These are phyloP conservation scores for Suillus hirtellus DNA, from an alignment of 768 basidiomycete genomes.

Conservation along the genomic window DNA sequence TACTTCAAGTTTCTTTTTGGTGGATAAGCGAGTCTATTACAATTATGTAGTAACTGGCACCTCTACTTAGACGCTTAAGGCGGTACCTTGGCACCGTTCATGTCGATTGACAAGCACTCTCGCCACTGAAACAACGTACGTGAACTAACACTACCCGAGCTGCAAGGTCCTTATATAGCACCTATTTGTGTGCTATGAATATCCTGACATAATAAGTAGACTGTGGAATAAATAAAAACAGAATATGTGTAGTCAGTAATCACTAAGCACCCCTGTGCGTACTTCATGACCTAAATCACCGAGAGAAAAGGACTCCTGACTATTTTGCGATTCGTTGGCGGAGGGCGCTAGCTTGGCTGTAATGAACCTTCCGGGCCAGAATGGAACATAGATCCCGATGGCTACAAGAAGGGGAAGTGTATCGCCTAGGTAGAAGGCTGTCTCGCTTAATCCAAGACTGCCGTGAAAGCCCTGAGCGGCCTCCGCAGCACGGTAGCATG, in stretches of 20 bases:
- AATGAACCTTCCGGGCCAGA: conserved; percentile 69
- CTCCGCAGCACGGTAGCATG: conserved; percentile 60
- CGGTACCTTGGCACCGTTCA: too few relatives aligned
- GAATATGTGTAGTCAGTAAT: background rate
- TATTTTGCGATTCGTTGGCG: background rate
- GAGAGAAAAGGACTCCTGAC: background rate
- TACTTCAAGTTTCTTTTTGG: too few relatives aligned
- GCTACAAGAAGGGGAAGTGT: conserved; percentile 66
- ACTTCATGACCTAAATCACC: background rate
- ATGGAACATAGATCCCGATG: conserved; percentile 51
- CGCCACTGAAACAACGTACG: background rate
- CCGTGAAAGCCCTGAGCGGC: conserved; percentile 64
- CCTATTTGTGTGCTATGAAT: background rate
- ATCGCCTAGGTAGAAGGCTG: conserved; percentile 67
- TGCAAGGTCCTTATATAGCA: background rate
- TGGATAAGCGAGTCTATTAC: too few relatives aligned
- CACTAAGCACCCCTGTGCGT: background rate
- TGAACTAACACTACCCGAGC: background rate
- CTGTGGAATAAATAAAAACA: background rate
- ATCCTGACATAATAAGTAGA: background rate
- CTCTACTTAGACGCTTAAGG: too few relatives aligned
- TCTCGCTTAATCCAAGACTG: conserved; percentile 55
- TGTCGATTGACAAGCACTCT: background rate
- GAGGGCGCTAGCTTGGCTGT: background rate
- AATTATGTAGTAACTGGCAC: too few relatives aligned